Percentiles rank a stretch among this genome's conserved stretches.
Evolutionary conservation across 106 monocot genomes (phyloP).

Genomic region (Posidonia australis): DNA sequence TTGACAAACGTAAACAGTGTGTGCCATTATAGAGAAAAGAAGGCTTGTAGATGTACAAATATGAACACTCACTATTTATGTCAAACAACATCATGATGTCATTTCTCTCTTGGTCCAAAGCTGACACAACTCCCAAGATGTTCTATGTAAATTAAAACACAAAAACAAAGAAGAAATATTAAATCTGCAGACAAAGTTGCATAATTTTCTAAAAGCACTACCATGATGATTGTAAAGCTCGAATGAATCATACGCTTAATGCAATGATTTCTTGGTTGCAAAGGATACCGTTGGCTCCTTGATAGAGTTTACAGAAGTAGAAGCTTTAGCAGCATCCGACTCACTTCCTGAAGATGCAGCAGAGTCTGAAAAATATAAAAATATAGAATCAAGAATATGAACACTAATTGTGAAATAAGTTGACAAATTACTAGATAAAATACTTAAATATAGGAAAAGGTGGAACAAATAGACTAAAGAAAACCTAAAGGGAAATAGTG

Average conservation of each 20-base stretch:
- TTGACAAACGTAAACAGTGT: too few relatives aligned
- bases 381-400: neutral
- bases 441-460: too few relatives aligned
- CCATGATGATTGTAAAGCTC: neutral
- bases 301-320: neutral
- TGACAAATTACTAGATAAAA: too few relatives aligned
- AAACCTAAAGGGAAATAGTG: too few relatives aligned
- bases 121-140: conserved; percentile 14
- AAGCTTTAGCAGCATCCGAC: conserved; percentile 6
- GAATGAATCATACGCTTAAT: neutral
- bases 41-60: too few relatives aligned
- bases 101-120: conserved; percentile 29
- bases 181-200: too few relatives aligned
- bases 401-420: too few relatives aligned
- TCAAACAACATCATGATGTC: conserved; percentile 24
- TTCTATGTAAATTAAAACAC: conserved; percentile 14
- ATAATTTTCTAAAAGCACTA: neutral
- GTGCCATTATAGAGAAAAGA: too few relatives aligned
- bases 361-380: conserved; percentile 1
- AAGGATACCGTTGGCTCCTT: neutral
- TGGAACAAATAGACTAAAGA: neutral
- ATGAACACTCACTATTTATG: conserved; percentile 14
- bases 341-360: conserved; percentile 12
- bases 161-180: neutral
- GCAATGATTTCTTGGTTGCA: neutral